Evolutionary conservation across 2,329 filamentous ascomycete species (phyloP), one percentile per base, ranked within the genome.

Genomic region (Kalmusia sp.): DNA sequence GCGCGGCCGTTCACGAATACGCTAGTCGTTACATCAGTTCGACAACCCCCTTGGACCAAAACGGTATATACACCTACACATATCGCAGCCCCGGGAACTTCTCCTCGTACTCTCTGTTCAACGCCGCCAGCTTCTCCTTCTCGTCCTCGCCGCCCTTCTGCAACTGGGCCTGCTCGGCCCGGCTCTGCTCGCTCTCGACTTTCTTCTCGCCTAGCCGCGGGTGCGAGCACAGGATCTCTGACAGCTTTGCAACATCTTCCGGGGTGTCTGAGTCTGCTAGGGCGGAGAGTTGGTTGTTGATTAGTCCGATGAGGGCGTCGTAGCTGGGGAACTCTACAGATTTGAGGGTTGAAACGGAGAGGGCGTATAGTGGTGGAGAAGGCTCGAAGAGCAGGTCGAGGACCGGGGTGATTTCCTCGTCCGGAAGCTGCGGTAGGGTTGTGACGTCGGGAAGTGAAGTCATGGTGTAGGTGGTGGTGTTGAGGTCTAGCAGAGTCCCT

Each of bases 361-460:
- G 81, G 11, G 82, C 80, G 73, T 93, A 91, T 1, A 97, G 85
- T 45, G 87, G 84, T 0, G 83, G 79, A 49, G 88, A 92, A 14
- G 91, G 90, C 72, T 97, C 93, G 75, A 97, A 96, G 54, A 96
- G 87, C 3, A 87, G 81, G 75, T 96, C 90, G 43, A 96, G 84
- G 44, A 87, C 78, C 4, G 75, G 68, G 31, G 79, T 80, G 51
- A 89, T 82, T 17, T 82, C 77, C 24, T 79, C 65, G 25, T 84
- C 80, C 15, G 86, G 70, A 43, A 88, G 82, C 40, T 77, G 75
- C 22, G 81, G 77, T 33, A 96, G 77, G 12, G 77, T 75, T 39
- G 78, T 70, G 64, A 88, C 79, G 24, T 81, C 70, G 11, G 90
- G 90, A 6, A 95, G 80, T 37, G 68, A 65, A 49, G 66, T 54